Base-by-base conservation (phyloP, 2,329 filamentous ascomycete species). In the Colletotrichum phormii region DNA sequence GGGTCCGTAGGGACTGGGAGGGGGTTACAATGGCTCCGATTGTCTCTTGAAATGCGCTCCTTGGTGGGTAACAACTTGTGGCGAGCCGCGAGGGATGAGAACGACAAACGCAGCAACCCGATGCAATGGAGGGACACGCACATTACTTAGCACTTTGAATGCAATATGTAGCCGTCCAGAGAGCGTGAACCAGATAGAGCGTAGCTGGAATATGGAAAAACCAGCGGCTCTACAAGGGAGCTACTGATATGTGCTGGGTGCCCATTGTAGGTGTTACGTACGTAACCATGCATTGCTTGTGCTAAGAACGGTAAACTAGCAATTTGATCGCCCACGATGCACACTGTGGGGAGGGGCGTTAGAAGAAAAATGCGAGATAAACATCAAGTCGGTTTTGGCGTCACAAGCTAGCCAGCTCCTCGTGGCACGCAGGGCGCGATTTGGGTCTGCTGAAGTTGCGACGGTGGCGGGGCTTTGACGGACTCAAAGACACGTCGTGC, bases 21-120 rank as follows among this genome's bases (percentile, higher is more conserved):
- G 53, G 24, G 42, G 18, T 49, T 49, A 8, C 42, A 22, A 49
- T n/a, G 18, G 8, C 18, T 49, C 42, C 9, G 42, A 49, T 49
- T 22, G 42, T 49, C 42, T 49, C 42, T 49, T 18, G 42, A 49
- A 35, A 18, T 8, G 42, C 18, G 42, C 18, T 49, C 7, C 18
- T 49, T 49, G 42, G 42, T 49, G 42, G 42, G 37, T 42, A 42
- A 15, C 37, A 58, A n/a, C 15, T 57, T 12, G 33, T 53, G 6
- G 42, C 55, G 26, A 54, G 63, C 46, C 42, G 46, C 37, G 64
- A 57, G 64, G 33, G 37, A 63, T 31, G 6, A 31, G 12, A 42
- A 46, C 58, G 46, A 61, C 15, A n/a, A 37, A 72, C 51, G 64
- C 64, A 72, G 31, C 35, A 72, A 68, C 55, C 64, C 64, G 69